Evolutionary conservation across 1,284 basidiomycete species (phyloP), one percentile per base, ranked within the genome.

Genomic region (Leccinum idahoense): DNA sequence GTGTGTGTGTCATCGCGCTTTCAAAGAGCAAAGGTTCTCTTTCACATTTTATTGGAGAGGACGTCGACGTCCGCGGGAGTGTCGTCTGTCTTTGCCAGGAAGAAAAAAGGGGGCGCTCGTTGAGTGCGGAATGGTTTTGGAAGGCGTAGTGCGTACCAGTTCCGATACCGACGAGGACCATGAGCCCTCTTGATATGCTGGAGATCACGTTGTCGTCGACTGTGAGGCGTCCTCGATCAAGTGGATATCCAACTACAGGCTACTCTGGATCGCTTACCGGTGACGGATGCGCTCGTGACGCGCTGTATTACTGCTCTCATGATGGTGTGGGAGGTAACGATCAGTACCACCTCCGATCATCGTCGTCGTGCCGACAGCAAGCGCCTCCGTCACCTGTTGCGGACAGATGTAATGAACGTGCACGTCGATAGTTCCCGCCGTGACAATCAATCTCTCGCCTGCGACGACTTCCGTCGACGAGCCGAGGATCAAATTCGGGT

Each of bases 341-440:
- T 57, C 97, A 0, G 96, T 98, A 2, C 94, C 94, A 15, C 94
- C 94, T 7, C 94, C 94, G 57, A 96, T 87, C 80, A 96, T 84
- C 0, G 93, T 96, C 1, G 94, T 96, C 29, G 89, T 92, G 14
- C 88, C 88, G 1, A 83, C 78, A 1, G 88, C 85, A 35, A 91
- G 81, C 0, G 88, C 85, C 72, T 89, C 86, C 14, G 82, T 80
- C 18, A 94, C 91, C 75, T 95, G 89, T 72, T 98, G 94, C 3
- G 96, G 93, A 69, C 93, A 97, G 71, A 99, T 98, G 77, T 88
- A 98, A 75, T 96, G 93, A 7, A 94, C 82, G 70, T 99, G 97
- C 0, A 87, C 91, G 73, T 99, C 97, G 66, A 99, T 82, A 2
- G 92, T 92, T 26, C 97, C 97, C 0, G 97, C 93, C 0, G 97